Evolutionary conservation across 495 filamentous ascomycete genomes (phyloP), one percentile per base, ranked within the genome.

Genomic region (Chaetomium cochliodes): DNA sequence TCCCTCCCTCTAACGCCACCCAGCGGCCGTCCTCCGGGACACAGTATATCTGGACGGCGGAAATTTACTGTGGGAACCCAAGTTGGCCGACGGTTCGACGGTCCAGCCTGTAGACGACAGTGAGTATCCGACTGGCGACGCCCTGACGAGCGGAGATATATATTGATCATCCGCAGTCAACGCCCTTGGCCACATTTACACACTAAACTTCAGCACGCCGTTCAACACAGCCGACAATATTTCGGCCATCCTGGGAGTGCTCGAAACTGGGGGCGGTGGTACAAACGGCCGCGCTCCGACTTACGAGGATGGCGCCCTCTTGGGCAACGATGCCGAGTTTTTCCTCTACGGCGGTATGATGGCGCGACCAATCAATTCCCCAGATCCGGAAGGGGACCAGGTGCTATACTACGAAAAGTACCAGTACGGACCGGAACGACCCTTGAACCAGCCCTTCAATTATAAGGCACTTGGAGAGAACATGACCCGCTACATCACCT

Each of bases 41-140:
- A 88, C 81, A 2, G 75, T 91, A 28, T 92, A 87, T 67, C 60
- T 92, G 22, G 88, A 92, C 70, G 89, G 89, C 47, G 89, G 89
- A 3, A 52, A 68, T 60, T 61, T 87, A 26, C 81, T 66, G 66
- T 87, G 82, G 78, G 49, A 76, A 41, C 74, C 76, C 2, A 81
- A 79, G 18, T 44, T 82, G 20, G 67, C 70, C 4, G 74, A 82
- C 65, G 82, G 80, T 2, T 57, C 60, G 30, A 62, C 67, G 42
- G 68, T 60, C 0, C 0, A 4, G 0, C 30, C 69, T 0, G 33
- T 44, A 8, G 33, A 33, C 46, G 78, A 81, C 58, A 65, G 83
- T 82, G 70, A 74, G 76, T 69, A 18, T 54, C 30, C 39, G 5
- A 47, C 39, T 3, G 6, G 22, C 42, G 18, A 8, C 51, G 18